Conservation (phyloP, 768 basidiomycete species). For the Epithele typhae region DNA sequence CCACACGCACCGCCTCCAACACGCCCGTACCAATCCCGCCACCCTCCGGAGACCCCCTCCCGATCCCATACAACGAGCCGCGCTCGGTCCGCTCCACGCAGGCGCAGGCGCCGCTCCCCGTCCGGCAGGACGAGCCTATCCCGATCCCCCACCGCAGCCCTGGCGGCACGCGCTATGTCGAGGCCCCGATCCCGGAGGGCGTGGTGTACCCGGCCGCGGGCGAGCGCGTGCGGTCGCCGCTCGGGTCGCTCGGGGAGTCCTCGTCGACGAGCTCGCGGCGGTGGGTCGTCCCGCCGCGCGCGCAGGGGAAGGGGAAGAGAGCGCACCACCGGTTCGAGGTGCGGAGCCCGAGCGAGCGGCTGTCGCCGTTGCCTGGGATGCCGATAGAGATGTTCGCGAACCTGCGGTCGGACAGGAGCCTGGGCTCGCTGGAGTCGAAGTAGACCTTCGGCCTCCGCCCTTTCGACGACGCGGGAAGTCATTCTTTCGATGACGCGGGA, state of each 20-base stretch:
- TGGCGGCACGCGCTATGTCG: constrained; percentile 6
- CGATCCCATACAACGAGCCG: not conserved
- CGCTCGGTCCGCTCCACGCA: not conserved
- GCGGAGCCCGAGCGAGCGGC: constrained; percentile 9
- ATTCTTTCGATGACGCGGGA: too few relatives aligned
- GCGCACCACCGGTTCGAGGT: constrained; percentile 3
- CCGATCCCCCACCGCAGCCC: constrained; percentile 13
- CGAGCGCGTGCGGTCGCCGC: not conserved
- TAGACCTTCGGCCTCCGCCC: too few relatives aligned
- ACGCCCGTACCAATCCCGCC: not conserved
- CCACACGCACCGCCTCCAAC: not conserved
- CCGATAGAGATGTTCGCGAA: constrained; percentile 8
- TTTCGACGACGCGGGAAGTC: not conserved
- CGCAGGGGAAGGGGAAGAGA: too few relatives aligned
- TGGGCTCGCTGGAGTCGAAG: too few relatives aligned
- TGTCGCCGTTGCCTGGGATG: constrained; percentile 13
- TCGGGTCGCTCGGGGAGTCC: not conserved
- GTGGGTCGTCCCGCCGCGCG: too few relatives aligned
- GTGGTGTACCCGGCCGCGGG: constrained; percentile 15
- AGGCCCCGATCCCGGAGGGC: constrained; percentile 13
- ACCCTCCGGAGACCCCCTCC: not conserved
- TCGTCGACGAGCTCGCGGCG: not conserved
- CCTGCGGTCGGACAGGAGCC: constrained; percentile 11
- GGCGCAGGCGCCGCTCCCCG: not conserved
- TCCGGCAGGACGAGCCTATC: constrained; percentile 6